A percentile compares a stretch with the other conserved stretches of the same genome.
Evolutionary conservation across 768 basidiomycete species (phyloP).

Genomic region (Suillus weaverae): DNA sequence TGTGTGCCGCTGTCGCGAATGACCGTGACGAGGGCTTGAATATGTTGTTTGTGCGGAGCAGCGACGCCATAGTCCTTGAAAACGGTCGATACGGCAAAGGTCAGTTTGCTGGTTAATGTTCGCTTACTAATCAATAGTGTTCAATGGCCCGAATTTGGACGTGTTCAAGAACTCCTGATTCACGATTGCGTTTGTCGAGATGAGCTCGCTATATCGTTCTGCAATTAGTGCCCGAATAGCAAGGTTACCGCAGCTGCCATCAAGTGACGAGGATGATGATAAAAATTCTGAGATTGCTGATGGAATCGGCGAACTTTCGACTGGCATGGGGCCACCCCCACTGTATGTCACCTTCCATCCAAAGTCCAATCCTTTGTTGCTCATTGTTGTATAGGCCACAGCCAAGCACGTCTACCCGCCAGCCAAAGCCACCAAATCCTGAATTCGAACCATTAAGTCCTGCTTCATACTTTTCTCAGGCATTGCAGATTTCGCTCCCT

Average conservation of each 20-base stretch:
- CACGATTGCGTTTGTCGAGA: constrained; percentile 22
- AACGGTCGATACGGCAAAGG: background rate
- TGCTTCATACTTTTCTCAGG: constrained; percentile 71
- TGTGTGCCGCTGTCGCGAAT: constrained; percentile 9
- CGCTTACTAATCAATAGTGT: background rate
- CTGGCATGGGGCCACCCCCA: constrained; percentile 61
- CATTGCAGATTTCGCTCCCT: constrained; percentile 72
- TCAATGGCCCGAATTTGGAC: background rate
- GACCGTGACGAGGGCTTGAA: constrained; percentile 15
- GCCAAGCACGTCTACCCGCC: constrained; percentile 28
- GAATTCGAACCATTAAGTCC: constrained; percentile 80
- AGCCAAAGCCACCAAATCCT: constrained; percentile 49
- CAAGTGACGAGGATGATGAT: constrained; percentile 43
- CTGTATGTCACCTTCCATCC: constrained; percentile 43
- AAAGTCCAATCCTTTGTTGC: constrained; percentile 17
- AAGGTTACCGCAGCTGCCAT: constrained; percentile 65
- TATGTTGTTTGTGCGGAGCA: constrained; percentile 8
- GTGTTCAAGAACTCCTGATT: constrained; percentile 6
- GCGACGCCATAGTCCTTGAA: constrained; percentile 14
- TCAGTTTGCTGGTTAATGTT: background rate
- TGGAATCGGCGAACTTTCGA: constrained; percentile 59
- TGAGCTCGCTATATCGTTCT: constrained; percentile 77
- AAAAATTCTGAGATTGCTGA: constrained; percentile 55
- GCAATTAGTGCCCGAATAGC: constrained; percentile 74
- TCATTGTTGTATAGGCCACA: constrained; percentile 10